Conservation (phyloP, 768 basidiomycete species). For the Auriscalpium orientale region DNA sequence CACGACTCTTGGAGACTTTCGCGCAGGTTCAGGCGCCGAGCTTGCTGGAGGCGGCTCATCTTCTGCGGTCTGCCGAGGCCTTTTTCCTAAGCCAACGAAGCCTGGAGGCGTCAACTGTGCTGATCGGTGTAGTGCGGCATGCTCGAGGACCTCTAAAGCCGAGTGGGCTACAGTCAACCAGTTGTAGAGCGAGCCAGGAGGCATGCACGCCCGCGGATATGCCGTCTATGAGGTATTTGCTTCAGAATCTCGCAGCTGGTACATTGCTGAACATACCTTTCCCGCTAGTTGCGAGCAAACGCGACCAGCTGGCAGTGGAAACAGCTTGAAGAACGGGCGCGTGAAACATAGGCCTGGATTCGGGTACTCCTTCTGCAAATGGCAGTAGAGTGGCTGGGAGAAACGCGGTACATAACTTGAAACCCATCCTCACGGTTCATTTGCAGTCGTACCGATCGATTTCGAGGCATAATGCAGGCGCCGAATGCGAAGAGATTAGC, state of each 20-base stretch:
- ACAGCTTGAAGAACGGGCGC: too few relatives aligned
- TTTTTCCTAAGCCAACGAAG: conserved; percentile 1
- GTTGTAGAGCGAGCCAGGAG: conserved; percentile 62
- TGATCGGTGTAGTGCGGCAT: conserved; percentile 54
- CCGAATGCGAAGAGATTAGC: background rate
- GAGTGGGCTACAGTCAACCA: conserved; percentile 64
- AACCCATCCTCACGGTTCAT: too few relatives aligned
- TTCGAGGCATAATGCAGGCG: background rate
- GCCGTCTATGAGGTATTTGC: too few relatives aligned
- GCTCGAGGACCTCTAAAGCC: conserved; percentile 49
- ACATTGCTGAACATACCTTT: too few relatives aligned
- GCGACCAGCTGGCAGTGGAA: too few relatives aligned
- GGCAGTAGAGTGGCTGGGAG: too few relatives aligned
- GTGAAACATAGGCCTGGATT: too few relatives aligned
- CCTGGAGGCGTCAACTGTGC: conserved; percentile 27
- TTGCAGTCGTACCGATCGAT: too few relatives aligned
- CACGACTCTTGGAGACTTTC: background rate
- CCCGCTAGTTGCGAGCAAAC: too few relatives aligned
- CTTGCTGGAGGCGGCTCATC: background rate
- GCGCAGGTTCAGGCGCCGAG: background rate
- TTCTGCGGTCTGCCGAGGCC: background rate
- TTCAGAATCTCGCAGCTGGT: too few relatives aligned
- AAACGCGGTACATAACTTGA: too few relatives aligned
- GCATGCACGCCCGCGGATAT: conserved; percentile 34
- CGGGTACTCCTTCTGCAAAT: too few relatives aligned